These are phyloP conservation scores for Fragaria iinumae DNA, from an alignment of 306 rosid species.

Conservation along the genomic window DNA sequence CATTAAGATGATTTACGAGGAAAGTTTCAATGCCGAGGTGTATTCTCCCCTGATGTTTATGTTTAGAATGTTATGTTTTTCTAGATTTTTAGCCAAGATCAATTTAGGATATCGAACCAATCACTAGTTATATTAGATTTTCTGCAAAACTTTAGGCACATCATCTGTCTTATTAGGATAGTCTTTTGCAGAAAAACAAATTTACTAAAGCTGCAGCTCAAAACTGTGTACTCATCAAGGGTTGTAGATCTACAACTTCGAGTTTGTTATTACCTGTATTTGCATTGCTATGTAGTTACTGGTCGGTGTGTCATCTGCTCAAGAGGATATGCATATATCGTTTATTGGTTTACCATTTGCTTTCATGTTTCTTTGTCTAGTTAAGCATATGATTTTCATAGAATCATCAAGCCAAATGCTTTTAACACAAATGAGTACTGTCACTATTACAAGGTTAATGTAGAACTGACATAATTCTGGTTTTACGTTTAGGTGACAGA, in stretches of 20 bases:
- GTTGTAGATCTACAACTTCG: background rate
- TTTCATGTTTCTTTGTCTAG: background rate
- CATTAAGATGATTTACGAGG: background rate
- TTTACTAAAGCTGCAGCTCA: background rate
- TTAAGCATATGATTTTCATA: background rate
- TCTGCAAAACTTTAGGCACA: constrained; percentile 4
- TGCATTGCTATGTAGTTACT: background rate
- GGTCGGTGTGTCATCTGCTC: background rate
- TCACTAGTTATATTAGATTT: background rate
- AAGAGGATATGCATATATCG: background rate
- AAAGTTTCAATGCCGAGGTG: background rate
- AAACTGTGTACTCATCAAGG: background rate
- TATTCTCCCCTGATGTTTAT: background rate
- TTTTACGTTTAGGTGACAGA: constrained; percentile 64
- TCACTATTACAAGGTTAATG: background rate
- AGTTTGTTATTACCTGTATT: background rate
- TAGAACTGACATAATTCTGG: constrained; percentile 17
- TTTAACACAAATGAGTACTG: background rate
- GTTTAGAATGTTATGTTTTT: background rate
- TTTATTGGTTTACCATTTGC: background rate
- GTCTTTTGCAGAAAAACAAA: background rate
- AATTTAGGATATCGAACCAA: background rate
- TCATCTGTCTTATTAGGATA: background rate
- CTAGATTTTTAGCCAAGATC: background rate
- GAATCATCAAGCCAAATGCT: background rate